Evolutionary conservation across 2,329 filamentous ascomycete genomes (phyloP).

Genomic region (Tolypocladium tropicale): DNA sequence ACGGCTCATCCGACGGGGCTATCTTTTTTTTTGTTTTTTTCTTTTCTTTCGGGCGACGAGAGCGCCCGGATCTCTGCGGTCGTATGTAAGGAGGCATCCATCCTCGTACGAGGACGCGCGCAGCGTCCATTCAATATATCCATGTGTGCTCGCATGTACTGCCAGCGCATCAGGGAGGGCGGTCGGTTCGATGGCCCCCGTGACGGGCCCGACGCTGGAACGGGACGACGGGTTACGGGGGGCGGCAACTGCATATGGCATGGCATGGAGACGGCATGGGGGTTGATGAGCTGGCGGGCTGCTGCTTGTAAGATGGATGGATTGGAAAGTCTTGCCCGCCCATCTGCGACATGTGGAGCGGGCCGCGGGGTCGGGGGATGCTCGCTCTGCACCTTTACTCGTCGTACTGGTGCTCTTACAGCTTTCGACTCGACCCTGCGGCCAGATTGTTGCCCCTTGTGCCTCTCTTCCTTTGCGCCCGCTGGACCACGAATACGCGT

Average conservation of each 20-base stretch:
- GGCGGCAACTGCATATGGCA: not conserved
- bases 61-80: not conserved
- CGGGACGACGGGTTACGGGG: not conserved
- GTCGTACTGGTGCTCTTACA: too few species aligned
- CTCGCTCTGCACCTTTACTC: too few species aligned
- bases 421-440: not conserved
- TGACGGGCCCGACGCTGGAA: not conserved
- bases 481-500: too few species aligned
- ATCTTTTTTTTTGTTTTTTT: too few species aligned
- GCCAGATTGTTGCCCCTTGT: not conserved
- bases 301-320: not conserved
- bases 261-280: not conserved
- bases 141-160: not conserved
- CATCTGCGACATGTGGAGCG: not conserved
- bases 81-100: not conserved
- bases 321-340: too few species aligned
- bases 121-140: not conserved
- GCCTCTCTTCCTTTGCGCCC: too few species aligned
- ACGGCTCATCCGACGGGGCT: not conserved
- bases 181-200: not conserved
- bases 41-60: too few species aligned
- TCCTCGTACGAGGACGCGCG: too few species aligned
- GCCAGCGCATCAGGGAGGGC: conserved; percentile 10
- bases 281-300: not conserved
- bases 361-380: not conserved